phyloP scores from a whole-genome alignment of 306 rosid genomes.

The Cyamopsis tetragonoloba region DNA sequence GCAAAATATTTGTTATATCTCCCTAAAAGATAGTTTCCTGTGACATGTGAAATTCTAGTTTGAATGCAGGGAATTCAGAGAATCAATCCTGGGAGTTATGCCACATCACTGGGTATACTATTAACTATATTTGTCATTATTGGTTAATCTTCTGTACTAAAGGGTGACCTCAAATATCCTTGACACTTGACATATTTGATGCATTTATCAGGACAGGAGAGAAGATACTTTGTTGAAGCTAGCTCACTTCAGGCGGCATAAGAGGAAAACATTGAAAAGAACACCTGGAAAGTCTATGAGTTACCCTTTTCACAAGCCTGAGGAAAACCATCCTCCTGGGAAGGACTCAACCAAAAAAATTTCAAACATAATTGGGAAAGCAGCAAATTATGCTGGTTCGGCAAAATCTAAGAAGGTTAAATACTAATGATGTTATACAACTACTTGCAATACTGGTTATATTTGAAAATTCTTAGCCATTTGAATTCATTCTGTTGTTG shows the following conservation, averaged over 20 bases:
- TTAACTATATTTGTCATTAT: slow-evolving; percentile 19
- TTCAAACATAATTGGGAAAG: slow-evolving; percentile 85
- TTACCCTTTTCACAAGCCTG: slow-evolving; percentile 84
- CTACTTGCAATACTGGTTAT: not conserved
- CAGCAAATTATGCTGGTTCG: slow-evolving; percentile 84
- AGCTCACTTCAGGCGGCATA: slow-evolving; percentile 80
- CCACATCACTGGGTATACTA: slow-evolving; percentile 96
- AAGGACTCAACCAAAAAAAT: slow-evolving; percentile 89
- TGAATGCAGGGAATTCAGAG: slow-evolving; percentile 98
- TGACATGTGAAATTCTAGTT: slow-evolving; percentile 57
- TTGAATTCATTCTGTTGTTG: slow-evolving; percentile 13
- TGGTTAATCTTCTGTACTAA: not conserved
- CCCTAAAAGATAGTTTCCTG: slow-evolving; percentile 33
- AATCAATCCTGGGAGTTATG: slow-evolving; percentile 94
- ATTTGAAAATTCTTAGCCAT: slow-evolving; percentile 7
- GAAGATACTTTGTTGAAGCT: slow-evolving; percentile 85
- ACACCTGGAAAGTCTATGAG: slow-evolving; percentile 57
- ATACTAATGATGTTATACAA: slow-evolving; percentile 20
- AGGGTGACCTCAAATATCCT: not conserved
- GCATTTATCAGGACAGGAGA: slow-evolving; percentile 78
- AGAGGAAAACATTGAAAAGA: slow-evolving; percentile 82
- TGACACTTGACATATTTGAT: slow-evolving; percentile 19
- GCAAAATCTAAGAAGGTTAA: slow-evolving; percentile 78
- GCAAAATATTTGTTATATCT: not conserved
- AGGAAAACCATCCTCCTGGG: slow-evolving; percentile 95